Evolutionary conservation across 1,284 basidiomycete species (phyloP).

Genomic region (Mycocalia duriaeana): DNA sequence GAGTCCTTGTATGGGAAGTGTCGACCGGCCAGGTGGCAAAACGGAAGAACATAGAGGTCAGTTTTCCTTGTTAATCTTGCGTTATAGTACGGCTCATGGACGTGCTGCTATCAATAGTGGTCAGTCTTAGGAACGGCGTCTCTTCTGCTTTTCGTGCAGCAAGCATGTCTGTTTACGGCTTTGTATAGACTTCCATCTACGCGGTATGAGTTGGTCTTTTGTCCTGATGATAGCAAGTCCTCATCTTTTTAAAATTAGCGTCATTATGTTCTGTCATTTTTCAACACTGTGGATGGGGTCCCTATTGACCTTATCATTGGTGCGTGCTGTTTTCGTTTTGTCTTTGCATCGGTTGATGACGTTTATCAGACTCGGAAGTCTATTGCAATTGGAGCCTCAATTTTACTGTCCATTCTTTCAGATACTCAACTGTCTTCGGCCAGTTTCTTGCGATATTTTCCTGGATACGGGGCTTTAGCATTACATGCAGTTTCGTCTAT

Average conservation of each 20-base stretch:
- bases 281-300: slow-evolving; percentile 58
- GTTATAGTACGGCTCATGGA: slow-evolving; percentile 20
- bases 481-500: slow-evolving; percentile 54
- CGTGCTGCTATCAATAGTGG: slow-evolving; percentile 44
- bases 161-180: slow-evolving; percentile 56
- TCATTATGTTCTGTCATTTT: slow-evolving; percentile 63
- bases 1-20: slow-evolving; percentile 53
- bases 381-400: slow-evolving; percentile 37
- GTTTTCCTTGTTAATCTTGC: slow-evolving; percentile 17
- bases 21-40: slow-evolving; percentile 47
- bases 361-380: slow-evolving; percentile 38
- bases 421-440: slow-evolving; percentile 48
- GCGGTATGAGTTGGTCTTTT: slow-evolving; percentile 37
- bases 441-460: slow-evolving; percentile 41
- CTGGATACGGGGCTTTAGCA: slow-evolving; percentile 60
- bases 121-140: slow-evolving; percentile 62
- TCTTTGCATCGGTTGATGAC: background rate
- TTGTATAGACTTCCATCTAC: slow-evolving; percentile 60
- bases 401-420: slow-evolving; percentile 45
- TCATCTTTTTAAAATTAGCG: slow-evolving; percentile 32
- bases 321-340: slow-evolving; percentile 24
- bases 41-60: slow-evolving; percentile 55
- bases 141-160: slow-evolving; percentile 61
- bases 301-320: slow-evolving; percentile 42
- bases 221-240: background rate